A percentile compares a stretch with the other conserved stretches of the same genome.
Conservation (phyloP, 805 yeast genomes). For the Naumovozyma dairenensis region DNA sequence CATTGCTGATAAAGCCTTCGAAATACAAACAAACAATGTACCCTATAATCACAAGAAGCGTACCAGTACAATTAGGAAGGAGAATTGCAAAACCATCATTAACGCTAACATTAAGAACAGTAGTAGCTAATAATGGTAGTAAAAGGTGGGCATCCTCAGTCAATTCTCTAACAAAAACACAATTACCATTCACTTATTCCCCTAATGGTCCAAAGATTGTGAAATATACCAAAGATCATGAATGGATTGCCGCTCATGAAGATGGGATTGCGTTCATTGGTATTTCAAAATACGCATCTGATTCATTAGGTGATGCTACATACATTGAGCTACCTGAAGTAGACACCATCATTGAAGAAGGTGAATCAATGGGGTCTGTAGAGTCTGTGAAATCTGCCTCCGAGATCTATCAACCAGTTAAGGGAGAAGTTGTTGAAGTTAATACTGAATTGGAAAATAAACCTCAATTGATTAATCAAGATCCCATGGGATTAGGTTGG, state of each 20-base stretch:
- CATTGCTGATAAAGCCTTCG: too few relatives aligned
- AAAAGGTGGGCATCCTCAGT: too few relatives aligned
- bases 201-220: conserved; percentile 31
- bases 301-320: conserved; percentile 94
- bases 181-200: conserved; percentile 26
- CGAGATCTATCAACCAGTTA: conserved; percentile 83
- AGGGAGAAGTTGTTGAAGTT: conserved; percentile 64
- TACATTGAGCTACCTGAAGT: conserved; percentile 82
- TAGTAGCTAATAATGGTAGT: too few relatives aligned
- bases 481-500: conserved; percentile 95
- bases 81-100: too few relatives aligned
- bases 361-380: conserved; percentile 85
- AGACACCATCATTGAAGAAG: conserved; percentile 49
- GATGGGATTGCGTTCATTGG: conserved; percentile 86
- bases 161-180: conserved; percentile 24
- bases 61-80: too few relatives aligned
- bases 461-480: conserved; percentile 75
- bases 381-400: conserved; percentile 92
- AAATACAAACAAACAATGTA: too few relatives aligned
- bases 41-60: too few relatives aligned
- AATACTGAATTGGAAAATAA: conserved; percentile 55
- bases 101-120: too few relatives aligned
- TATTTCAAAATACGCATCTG: conserved; percentile 89
- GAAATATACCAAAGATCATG: conserved; percentile 82
- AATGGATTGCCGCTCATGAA: conserved; percentile 81